Evolutionary conservation across 352 stramenopile genomes (phyloP), one percentile per base, ranked within the genome.

Genomic region (Phytophthora rubi): DNA sequence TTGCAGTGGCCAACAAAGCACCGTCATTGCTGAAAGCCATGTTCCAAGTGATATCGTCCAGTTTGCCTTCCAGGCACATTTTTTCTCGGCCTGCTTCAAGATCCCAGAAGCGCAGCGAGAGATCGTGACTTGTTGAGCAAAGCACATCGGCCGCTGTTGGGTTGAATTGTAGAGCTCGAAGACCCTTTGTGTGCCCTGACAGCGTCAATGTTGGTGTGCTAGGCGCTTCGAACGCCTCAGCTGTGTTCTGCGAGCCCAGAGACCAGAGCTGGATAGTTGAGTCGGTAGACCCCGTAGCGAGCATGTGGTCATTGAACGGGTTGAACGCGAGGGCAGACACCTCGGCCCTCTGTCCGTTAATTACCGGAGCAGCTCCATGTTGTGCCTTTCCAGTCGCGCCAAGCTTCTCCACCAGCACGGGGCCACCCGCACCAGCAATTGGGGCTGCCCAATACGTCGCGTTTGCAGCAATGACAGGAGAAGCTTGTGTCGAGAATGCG

Each of bases 21-120:
- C 85, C 88, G 30, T 95, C 84, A 2, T 65, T 65, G 55, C 79
- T 95, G 55, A 94, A 93, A 1, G 68, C 77, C 53, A 89, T 84
- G 60, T 91, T 93, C 85, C 83, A 94, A 6, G 86, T 75, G 33
- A 86, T 77, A 55, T 95, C 88, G 32, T 94, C 86, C 15, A 94
- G 71, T 57, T 93, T 92, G 16, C 59, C 73, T 0, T 73, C 48
- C 7, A 92, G 30, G 56, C 68, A 77, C 42, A 80, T 49, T 13
- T 75, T 80, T 69, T 91, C 77, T 18, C 76, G 68, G 13, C 79
- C 83, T 13, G 71, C 63, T 35, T 87, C 81, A 18, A 93, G 60
- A 64, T 95, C 88, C 88, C 88, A 95, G n/a, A 95, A 78, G 5
- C 83, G 81, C 47, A 95, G 39, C 28, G 79, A 85, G 10, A 89